phyloP scores from a whole-genome alignment of 1,139 yeast species.

The Debaryomyces singareniensis region DNA sequence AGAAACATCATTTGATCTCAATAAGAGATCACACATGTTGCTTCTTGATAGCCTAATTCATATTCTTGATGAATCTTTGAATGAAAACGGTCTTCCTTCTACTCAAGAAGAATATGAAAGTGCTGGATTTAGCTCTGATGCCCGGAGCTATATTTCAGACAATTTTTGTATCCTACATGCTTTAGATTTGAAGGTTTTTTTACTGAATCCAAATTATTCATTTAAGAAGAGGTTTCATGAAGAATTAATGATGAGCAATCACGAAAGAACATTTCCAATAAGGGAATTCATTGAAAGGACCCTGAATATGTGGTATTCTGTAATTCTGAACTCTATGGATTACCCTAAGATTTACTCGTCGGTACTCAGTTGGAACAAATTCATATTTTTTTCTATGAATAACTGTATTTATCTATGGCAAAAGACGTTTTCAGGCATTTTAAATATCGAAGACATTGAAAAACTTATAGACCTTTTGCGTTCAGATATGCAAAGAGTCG shows the following conservation, averaged over 20 bases:
- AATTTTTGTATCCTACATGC: conserved; percentile 38
- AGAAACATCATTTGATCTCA: conserved; percentile 31
- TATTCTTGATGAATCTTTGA: conserved; percentile 35
- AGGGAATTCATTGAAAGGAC: conserved; percentile 30
- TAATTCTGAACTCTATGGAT: conserved; percentile 26
- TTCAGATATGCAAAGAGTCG: conserved; percentile 25
- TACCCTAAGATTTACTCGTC: conserved; percentile 38
- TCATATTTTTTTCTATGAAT: conserved; percentile 51
- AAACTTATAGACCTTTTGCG: conserved; percentile 38
- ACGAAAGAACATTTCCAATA: conserved; percentile 37
- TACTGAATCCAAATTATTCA: conserved; percentile 49
- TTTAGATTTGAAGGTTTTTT: conserved; percentile 46
- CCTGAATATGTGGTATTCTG: conserved; percentile 32
- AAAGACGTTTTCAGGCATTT: conserved; percentile 51
- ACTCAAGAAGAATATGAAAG: conserved; percentile 39
- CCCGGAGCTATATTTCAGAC: conserved; percentile 34
- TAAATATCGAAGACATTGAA: conserved; percentile 39
- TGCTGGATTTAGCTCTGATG: conserved; percentile 44
- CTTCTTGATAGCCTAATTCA: conserved; percentile 38
- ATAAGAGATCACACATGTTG: conserved; percentile 34
- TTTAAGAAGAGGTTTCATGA: conserved; percentile 56
- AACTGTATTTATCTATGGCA: conserved; percentile 64
- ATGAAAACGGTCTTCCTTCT: conserved; percentile 41
- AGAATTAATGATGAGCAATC: conserved; percentile 47
- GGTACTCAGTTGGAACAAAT: conserved; percentile 48